Evolutionary conservation across 208 protist species (phyloP).

Genomic region (Herpetomonas tarakana): DNA sequence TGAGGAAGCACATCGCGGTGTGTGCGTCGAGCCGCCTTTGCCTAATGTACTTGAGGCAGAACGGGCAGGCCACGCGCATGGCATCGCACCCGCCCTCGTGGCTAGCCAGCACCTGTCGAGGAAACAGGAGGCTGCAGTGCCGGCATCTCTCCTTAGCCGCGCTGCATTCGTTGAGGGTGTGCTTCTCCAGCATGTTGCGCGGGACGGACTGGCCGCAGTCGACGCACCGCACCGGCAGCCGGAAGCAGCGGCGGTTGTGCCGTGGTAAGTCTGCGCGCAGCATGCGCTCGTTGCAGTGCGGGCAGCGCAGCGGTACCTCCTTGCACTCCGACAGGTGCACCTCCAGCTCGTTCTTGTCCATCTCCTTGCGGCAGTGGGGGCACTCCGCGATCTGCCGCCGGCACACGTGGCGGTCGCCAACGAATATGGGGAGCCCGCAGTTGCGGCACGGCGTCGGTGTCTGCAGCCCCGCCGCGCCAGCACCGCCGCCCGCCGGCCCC

Average conservation of each 20-base stretch:
- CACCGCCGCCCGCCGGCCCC: conserved; percentile 10
- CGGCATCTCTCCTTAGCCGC: conserved; percentile 64
- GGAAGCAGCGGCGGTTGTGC: conserved; percentile 56
- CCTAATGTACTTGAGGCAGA: conserved; percentile 58
- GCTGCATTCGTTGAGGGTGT: conserved; percentile 53
- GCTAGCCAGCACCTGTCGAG: conserved; percentile 31
- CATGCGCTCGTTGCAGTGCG: conserved; percentile 69
- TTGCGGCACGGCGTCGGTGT: conserved; percentile 56
- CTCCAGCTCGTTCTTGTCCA: conserved; percentile 72
- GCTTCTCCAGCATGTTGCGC: conserved; percentile 46
- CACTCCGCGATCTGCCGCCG: conserved; percentile 50
- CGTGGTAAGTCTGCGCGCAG: conserved; percentile 43
- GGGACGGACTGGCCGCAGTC: conserved; percentile 50
- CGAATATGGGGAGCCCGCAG: conserved; percentile 69
- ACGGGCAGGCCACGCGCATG: conserved; percentile 54
- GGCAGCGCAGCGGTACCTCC: conserved; percentile 57
- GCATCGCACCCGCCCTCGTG: conserved; percentile 66
- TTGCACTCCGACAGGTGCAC: conserved; percentile 64
- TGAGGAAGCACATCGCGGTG: conserved; percentile 36
- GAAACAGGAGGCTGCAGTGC: conserved; percentile 49
- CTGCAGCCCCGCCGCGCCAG: conserved; percentile 20
- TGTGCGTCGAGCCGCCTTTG: conserved; percentile 41
- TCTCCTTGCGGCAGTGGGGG: conserved; percentile 58
- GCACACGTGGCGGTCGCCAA: conserved; percentile 69
- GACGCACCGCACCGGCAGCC: conserved; percentile 53